Conservation (phyloP, 73 alveolate genomes). For the Paramecium primaurelia region DNA sequence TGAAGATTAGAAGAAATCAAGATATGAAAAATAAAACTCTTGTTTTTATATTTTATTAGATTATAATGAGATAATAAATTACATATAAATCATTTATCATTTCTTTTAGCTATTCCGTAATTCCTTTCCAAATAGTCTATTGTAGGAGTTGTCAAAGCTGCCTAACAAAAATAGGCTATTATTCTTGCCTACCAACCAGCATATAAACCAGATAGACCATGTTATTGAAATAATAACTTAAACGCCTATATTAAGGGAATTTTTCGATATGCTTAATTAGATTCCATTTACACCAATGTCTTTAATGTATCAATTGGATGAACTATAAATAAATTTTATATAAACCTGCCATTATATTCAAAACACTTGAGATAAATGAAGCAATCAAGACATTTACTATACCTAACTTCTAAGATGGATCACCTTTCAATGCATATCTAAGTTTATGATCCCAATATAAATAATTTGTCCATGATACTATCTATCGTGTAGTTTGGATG, state of each 20-base stretch:
- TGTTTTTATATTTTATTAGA: neutral
- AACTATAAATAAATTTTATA: neutral
- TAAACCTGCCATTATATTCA: neutral
- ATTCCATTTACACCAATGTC: neutral
- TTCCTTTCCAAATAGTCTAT: neutral
- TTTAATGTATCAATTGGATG: conserved; percentile 30
- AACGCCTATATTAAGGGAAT: neutral
- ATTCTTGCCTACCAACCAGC: conserved; percentile 39
- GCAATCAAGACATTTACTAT: neutral
- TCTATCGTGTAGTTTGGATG: neutral
- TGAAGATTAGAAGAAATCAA: neutral
- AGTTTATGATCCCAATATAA: conserved; percentile 27
- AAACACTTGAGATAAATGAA: neutral
- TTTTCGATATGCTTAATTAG: neutral
- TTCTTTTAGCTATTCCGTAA: neutral
- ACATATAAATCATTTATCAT: neutral
- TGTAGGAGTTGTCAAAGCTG: neutral
- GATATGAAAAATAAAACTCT: neutral
- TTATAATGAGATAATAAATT: neutral
- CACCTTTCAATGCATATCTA: neutral
- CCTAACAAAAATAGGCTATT: neutral
- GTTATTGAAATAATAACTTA: neutral
- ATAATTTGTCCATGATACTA: conserved; percentile 4
- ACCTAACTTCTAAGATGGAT: neutral
- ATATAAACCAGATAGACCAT: conserved; percentile 11